Evolutionary conservation across 805 yeast genomes (phyloP).

Genomic region (Cyberlindnera suaveolens): DNA sequence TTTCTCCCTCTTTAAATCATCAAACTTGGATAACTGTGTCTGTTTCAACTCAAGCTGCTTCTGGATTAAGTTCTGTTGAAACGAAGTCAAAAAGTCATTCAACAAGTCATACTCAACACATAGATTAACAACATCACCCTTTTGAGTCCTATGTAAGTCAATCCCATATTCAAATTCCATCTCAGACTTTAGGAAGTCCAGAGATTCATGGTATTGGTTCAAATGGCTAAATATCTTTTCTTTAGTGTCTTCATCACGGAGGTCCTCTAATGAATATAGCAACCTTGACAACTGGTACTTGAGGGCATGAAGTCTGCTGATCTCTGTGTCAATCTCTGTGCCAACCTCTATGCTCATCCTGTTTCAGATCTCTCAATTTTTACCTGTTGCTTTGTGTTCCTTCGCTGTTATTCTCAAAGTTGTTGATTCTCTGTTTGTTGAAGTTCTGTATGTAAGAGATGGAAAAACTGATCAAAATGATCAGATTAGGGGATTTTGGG

Average conservation of each 20-base stretch:
- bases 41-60: constrained; percentile 15
- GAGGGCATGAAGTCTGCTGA: constrained; percentile 1
- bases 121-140: not conserved
- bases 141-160: constrained; percentile 1
- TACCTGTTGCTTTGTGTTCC: too few relatives aligned
- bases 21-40: constrained; percentile 1
- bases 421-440: too few relatives aligned
- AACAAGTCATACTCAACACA: constrained; percentile 7
- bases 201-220: constrained; percentile 11
- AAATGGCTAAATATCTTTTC: constrained; percentile 11
- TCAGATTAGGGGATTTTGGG: too few relatives aligned
- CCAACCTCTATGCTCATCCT: not conserved
- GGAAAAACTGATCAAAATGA: too few relatives aligned
- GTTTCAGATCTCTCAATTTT: too few relatives aligned
- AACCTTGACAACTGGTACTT: constrained; percentile 9
- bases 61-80: constrained; percentile 9
- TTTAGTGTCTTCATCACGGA: constrained; percentile 11
- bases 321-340: not conserved
- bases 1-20: constrained; percentile 3
- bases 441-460: too few relatives aligned
- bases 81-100: constrained; percentile 14
- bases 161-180: constrained; percentile 18
- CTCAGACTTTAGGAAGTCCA: constrained; percentile 9
- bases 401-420: too few relatives aligned
- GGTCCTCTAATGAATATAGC: constrained; percentile 6